phyloP scores from a whole-genome alignment of 2,329 filamentous ascomycete genomes.

The Alternaria dauci region DNA sequence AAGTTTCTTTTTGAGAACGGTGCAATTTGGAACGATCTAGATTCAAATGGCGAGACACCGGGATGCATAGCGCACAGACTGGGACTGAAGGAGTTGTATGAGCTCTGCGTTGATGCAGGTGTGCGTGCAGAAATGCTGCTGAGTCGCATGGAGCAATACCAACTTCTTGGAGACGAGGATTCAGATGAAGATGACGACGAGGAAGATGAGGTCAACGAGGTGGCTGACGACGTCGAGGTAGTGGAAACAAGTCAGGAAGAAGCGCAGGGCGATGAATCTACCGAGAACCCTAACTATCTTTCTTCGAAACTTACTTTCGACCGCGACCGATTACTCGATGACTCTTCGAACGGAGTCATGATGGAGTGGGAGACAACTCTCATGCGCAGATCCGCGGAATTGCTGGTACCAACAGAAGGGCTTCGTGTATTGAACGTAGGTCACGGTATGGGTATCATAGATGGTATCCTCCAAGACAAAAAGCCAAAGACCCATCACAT shows the following conservation, averaged over 20 bases:
- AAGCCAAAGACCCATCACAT: slow-evolving; percentile 58
- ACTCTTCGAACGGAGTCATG: slow-evolving; percentile 61
- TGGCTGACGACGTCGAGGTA: slow-evolving; percentile 34
- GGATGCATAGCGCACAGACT: slow-evolving; percentile 81
- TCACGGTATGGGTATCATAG: slow-evolving; percentile 62
- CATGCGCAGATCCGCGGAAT: slow-evolving; percentile 57
- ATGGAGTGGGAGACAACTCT: slow-evolving; percentile 63
- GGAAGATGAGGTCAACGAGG: slow-evolving; percentile 49
- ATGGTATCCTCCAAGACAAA: slow-evolving; percentile 57
- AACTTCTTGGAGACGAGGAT: slow-evolving; percentile 70
- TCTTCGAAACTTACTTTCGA: slow-evolving; percentile 58
- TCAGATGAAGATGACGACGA: slow-evolving; percentile 59
- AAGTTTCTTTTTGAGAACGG: slow-evolving; percentile 83
- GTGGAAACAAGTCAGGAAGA: slow-evolving; percentile 39
- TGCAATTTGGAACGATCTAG: slow-evolving; percentile 97
- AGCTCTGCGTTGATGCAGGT: slow-evolving; percentile 85
- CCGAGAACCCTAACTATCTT: slow-evolving; percentile 59
- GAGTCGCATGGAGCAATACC: slow-evolving; percentile 81
- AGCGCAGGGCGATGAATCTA: slow-evolving; percentile 43
- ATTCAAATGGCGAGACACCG: slow-evolving; percentile 85
- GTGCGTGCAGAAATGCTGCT: slow-evolving; percentile 89
- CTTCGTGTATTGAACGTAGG: slow-evolving; percentile 60
- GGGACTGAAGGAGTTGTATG: slow-evolving; percentile 75
- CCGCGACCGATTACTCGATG: slow-evolving; percentile 57
- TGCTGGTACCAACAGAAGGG: slow-evolving; percentile 50